Conservation (phyloP, 345 rosid species). For the Syzygium aromaticum region DNA sequence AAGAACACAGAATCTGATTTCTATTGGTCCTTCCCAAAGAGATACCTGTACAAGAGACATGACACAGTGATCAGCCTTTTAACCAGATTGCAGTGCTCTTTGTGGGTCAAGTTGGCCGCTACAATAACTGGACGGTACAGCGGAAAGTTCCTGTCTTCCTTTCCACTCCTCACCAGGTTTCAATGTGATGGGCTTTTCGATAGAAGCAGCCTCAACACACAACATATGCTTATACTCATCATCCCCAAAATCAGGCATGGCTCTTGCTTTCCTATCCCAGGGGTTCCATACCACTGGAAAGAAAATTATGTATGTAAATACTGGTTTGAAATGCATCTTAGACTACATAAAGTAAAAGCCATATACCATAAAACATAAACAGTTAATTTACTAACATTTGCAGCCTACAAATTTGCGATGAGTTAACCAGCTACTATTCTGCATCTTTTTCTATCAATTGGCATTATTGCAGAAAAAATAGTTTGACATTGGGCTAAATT, state of each 20-base stretch:
- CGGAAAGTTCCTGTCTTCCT: conserved; percentile 43
- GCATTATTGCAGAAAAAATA: background rate
- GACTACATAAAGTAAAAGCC: background rate
- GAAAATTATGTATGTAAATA: background rate
- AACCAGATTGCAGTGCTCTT: conserved; percentile 21
- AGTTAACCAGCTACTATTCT: background rate
- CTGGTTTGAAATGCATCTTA: background rate
- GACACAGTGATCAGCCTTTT: background rate
- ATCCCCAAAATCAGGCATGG: conserved; percentile 46
- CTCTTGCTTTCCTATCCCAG: conserved; percentile 53
- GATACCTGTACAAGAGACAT: conserved; percentile 16
- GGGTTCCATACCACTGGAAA: conserved; percentile 61
- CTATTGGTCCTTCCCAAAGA: background rate
- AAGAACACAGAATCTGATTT: background rate
- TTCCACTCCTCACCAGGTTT: conserved; percentile 65
- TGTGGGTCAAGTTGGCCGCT: conserved; percentile 54
- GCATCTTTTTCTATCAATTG: background rate
- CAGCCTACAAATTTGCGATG: background rate
- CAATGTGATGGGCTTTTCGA: conserved; percentile 43
- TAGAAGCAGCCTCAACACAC: conserved; percentile 53
- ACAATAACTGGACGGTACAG: conserved; percentile 56
- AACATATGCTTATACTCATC: conserved; percentile 56
- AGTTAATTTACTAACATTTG: background rate
- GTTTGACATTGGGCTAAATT: background rate
- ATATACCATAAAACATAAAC: background rate